Conservation (phyloP, 2,329 filamentous ascomycete species). For the Diaporthe humulicola region DNA sequence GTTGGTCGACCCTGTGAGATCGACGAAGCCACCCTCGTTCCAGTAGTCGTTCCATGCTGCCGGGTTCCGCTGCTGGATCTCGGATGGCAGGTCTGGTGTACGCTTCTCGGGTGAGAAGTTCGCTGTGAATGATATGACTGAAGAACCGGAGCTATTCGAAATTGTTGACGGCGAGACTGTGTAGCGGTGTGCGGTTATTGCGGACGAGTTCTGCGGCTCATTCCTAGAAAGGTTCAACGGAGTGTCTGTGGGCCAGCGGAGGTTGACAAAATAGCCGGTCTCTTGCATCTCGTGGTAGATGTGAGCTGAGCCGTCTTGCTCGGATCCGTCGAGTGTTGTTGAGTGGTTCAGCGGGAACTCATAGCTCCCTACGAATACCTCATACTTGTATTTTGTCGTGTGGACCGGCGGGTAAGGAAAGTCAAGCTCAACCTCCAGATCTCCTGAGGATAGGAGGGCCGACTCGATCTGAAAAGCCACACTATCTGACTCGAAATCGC, state of each 20-base stretch:
- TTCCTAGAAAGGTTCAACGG: neutral
- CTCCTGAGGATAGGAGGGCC: constrained; percentile 47
- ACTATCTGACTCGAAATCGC: constrained; percentile 12
- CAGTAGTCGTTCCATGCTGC: neutral
- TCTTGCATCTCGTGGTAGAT: constrained; percentile 5
- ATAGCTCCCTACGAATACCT: constrained; percentile 57
- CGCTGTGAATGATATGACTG: neutral
- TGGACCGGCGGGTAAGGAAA: constrained; percentile 58
- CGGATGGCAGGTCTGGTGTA: neutral
- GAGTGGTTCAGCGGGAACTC: constrained; percentile 55
- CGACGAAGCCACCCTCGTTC: neutral
- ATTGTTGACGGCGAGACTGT: neutral
- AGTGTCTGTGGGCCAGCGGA: neutral
- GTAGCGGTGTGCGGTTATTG: neutral
- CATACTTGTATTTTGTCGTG: constrained; percentile 57
- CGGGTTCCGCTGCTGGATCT: constrained; percentile 3
- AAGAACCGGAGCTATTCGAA: neutral
- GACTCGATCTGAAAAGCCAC: neutral
- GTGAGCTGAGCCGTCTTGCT: neutral
- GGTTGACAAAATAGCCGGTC: constrained; percentile 14
- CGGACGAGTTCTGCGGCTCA: neutral
- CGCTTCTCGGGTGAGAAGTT: neutral
- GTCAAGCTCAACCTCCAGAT: constrained; percentile 55
- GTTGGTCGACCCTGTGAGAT: constrained; percentile 45
- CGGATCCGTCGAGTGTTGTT: constrained; percentile 46